phyloP scores from a whole-genome alignment of 1,284 basidiomycete species.

The Malassezia sp. region DNA sequence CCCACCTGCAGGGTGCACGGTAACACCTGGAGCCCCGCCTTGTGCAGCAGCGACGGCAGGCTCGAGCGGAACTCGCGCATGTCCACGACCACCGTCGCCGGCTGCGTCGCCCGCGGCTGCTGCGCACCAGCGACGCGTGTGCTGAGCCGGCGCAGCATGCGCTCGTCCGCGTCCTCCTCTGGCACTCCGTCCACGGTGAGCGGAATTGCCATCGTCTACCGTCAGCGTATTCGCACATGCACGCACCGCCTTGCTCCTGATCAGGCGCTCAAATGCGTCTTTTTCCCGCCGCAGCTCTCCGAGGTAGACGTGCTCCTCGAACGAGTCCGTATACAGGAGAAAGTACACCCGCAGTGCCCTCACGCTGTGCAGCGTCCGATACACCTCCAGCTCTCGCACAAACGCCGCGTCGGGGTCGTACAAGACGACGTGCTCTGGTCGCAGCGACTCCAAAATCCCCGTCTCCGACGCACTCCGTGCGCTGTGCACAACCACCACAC shows the following conservation, averaged over 20 bases:
- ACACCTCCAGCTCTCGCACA: constrained; percentile 77
- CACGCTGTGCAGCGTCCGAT: constrained; percentile 74
- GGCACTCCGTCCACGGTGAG: constrained; percentile 63
- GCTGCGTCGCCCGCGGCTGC: constrained; percentile 56
- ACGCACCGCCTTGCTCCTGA: constrained; percentile 83
- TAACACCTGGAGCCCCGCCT: constrained; percentile 65
- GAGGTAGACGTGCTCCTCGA: constrained; percentile 90
- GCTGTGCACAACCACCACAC: constrained; percentile 72
- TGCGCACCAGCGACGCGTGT: constrained; percentile 64
- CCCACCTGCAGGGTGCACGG: constrained; percentile 87
- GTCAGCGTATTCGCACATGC: too few species aligned
- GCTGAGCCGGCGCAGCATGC: constrained; percentile 71
- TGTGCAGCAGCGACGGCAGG: constrained; percentile 78
- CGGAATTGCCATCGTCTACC: constrained; percentile 86
- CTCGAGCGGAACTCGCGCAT: constrained; percentile 92
- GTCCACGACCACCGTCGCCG: constrained; percentile 80
- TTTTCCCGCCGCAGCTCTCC: constrained; percentile 80
- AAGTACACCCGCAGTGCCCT: constrained; percentile 80
- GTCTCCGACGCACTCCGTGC: constrained; percentile 91
- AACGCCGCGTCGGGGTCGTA: constrained; percentile 90
- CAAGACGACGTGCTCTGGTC: constrained; percentile 77
- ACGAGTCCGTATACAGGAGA: constrained; percentile 79
- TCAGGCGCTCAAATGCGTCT: constrained; percentile 82
- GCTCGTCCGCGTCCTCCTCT: constrained; percentile 45
- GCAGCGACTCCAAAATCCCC: constrained; percentile 69